Base-by-base conservation (phyloP, 2,329 filamentous ascomycete species). In the Colletotrichum truncatum region DNA sequence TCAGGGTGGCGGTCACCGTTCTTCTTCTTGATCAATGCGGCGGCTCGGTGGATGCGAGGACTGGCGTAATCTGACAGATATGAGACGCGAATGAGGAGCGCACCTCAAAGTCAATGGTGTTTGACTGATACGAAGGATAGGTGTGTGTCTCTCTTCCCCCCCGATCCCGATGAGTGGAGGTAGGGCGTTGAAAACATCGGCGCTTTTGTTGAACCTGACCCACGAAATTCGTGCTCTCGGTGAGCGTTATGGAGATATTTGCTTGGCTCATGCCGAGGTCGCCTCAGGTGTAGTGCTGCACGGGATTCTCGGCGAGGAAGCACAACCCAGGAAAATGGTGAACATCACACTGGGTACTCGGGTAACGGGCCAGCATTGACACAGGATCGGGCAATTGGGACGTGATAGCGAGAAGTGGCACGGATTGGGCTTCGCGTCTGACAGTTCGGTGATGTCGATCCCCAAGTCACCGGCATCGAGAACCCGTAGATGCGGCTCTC, bases 401-500 rank as follows among this genome's bases (percentile, higher is more conserved):
- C 16, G 43, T 11, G 23, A 52, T 45, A 18, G 43, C 36, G 45
- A 46, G 18, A 9, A 14, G 32, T 53, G 18, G 26, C 32, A 48
- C 45, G 55, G 55, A 36, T 58, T 32, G 34, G 21, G 18, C 4
- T 21, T 48, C 34, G 39, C 39, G 36, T 25, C 46, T 43, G 28
- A 30, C 49, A 51, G 23, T 38, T 18, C 12, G 32, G 41, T 34
- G 21, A 41, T 32, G 56, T 48, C 55, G 56, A 64, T 41, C 48
- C 14, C 34, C 43, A 18, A 43, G 34, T 39, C 9, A 25, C 25
- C 34, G 57, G 23, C 26, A 26, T 26, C 10, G 34, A 26, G 30
- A 36, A 39, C 21, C 48, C 12, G 26, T 46, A 16, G 28, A 18
- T 49, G 23, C 57, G 56, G 49, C 49, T 43, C 57, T 38, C 34